Conservation (phyloP, 352 stramenopile species). For the Hyaloperonospora arabidopsidis region DNA sequence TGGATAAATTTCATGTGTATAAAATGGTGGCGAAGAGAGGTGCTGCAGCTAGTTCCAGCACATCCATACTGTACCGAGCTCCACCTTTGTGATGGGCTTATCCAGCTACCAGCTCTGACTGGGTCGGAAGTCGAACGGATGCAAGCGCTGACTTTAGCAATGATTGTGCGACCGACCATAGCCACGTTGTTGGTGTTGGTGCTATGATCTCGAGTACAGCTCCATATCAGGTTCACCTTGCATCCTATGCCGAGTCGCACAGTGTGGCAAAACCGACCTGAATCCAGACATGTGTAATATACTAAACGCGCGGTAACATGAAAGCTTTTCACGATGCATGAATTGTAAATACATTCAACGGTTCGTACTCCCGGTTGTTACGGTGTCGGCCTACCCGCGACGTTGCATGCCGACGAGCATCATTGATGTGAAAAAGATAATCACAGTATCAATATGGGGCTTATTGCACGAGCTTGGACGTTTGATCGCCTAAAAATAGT, state of each 20-base stretch:
- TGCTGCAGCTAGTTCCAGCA: slow-evolving; percentile 17
- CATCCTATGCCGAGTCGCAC: slow-evolving; percentile 14
- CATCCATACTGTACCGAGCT: slow-evolving; percentile 27
- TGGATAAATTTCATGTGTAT: slow-evolving; percentile 41
- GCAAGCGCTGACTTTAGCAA: slow-evolving; percentile 26
- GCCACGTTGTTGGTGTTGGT: slow-evolving; percentile 25
- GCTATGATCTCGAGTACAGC: slow-evolving; percentile 23
- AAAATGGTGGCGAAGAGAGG: slow-evolving; percentile 49
- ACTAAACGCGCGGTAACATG: slow-evolving; percentile 21
- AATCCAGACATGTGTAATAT: slow-evolving; percentile 26
- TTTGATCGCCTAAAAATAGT: slow-evolving; percentile 71
- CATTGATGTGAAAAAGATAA: slow-evolving; percentile 59
- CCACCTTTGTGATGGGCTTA: slow-evolving; percentile 29
- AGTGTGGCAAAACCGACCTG: slow-evolving; percentile 13
- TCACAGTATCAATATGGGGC: slow-evolving; percentile 41
- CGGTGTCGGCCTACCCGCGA: slow-evolving; percentile 20
- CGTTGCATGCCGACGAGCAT: slow-evolving; percentile 55
- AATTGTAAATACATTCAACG: slow-evolving; percentile 65
- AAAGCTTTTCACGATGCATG: slow-evolving; percentile 39
- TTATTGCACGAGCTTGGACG: slow-evolving; percentile 40
- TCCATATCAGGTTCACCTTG: slow-evolving; percentile 16
- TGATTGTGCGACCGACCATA: slow-evolving; percentile 15
- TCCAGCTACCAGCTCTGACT: slow-evolving; percentile 32
- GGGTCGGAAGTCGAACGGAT: slow-evolving; percentile 30
- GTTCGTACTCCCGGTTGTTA: slow-evolving; percentile 17